Percentiles rank a stretch among this genome's conserved stretches.
Conservation (phyloP, 2,329 filamentous ascomycete species). For the Mollisiaceae sp. region DNA sequence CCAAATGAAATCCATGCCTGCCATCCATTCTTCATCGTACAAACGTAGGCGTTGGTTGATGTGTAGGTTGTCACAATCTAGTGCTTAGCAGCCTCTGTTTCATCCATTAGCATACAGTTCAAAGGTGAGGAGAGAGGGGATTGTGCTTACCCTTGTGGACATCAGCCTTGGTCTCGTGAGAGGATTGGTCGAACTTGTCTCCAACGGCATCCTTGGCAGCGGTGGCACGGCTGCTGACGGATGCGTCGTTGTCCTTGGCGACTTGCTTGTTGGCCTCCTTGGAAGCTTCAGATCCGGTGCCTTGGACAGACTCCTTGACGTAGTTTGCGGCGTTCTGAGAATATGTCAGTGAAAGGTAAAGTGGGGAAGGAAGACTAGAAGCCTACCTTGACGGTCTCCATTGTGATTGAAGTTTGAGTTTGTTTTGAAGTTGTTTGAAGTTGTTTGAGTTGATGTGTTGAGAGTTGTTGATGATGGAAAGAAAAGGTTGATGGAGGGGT, state of each 20-base stretch:
- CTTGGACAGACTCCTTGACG: slow-evolving; percentile 59
- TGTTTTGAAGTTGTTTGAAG: slow-evolving; percentile 31
- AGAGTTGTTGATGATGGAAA: slow-evolving; percentile 24
- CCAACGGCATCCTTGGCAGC: slow-evolving; percentile 56
- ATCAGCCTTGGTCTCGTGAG: slow-evolving; percentile 54
- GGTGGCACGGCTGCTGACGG: slow-evolving; percentile 50
- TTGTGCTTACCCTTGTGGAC: slow-evolving; percentile 51
- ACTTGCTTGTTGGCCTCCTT: slow-evolving; percentile 64
- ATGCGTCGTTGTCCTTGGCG: slow-evolving; percentile 57
- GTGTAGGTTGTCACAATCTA: slow-evolving; percentile 31
- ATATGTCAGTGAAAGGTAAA: slow-evolving; percentile 15
- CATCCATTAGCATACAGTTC: slow-evolving; percentile 17
- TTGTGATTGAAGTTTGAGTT: slow-evolving; percentile 37
- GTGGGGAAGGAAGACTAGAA: not conserved
- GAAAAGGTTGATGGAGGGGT: slow-evolving; percentile 20
- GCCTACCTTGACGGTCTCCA: slow-evolving; percentile 45
- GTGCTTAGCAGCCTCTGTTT: slow-evolving; percentile 44
- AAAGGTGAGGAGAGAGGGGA: not conserved
- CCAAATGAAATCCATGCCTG: slow-evolving; percentile 9
- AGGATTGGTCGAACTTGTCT: slow-evolving; percentile 59
- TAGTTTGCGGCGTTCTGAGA: slow-evolving; percentile 58
- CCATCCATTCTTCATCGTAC: slow-evolving; percentile 6
- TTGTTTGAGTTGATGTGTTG: slow-evolving; percentile 28
- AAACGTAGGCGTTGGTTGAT: slow-evolving; percentile 13
- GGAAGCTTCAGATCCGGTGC: slow-evolving; percentile 52